Evolutionary conservation across 768 basidiomycete species (phyloP).

Genomic region (Tricholoma saponaceum): DNA sequence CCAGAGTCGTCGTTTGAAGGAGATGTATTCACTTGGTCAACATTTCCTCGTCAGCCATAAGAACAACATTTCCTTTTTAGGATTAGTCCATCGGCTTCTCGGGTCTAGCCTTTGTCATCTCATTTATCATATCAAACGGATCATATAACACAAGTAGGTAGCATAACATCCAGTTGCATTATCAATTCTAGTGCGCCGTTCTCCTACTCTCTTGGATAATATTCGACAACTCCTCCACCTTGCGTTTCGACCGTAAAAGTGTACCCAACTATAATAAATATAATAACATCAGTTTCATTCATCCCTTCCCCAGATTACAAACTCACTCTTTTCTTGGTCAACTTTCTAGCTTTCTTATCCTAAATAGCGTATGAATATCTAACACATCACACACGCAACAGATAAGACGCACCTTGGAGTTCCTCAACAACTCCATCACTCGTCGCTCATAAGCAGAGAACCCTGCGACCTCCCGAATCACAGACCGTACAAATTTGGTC

Average conservation of each 20-base stretch:
- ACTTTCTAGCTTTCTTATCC: constrained; percentile 99
- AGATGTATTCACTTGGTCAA: background rate
- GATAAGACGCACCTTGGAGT: constrained; percentile 75
- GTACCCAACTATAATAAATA: constrained; percentile 76
- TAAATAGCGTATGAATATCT: constrained; percentile 23
- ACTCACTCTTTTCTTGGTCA: constrained; percentile 96
- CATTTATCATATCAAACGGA: too few relatives aligned
- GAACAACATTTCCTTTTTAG: constrained; percentile 8
- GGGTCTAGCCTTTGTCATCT: background rate
- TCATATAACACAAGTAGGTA: background rate
- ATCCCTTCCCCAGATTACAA: constrained; percentile 25
- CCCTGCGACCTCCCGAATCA: constrained; percentile 95
- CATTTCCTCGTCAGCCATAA: constrained; percentile 3
- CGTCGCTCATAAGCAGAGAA: constrained; percentile 98
- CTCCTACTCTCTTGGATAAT: constrained; percentile 94
- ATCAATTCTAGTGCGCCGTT: constrained; percentile 40
- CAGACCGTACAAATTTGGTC: constrained; percentile 89
- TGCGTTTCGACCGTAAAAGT: constrained; percentile 97
- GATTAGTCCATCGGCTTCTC: background rate
- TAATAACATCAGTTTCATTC: background rate
- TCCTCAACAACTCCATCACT: constrained; percentile 96
- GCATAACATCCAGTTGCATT: constrained; percentile 2
- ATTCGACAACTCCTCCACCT: constrained; percentile 90
- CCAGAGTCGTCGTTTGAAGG: too few relatives aligned
- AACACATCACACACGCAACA: background rate